Conservation (phyloP, 2,329 filamentous ascomycete species). For the Xylaria sp. region DNA sequence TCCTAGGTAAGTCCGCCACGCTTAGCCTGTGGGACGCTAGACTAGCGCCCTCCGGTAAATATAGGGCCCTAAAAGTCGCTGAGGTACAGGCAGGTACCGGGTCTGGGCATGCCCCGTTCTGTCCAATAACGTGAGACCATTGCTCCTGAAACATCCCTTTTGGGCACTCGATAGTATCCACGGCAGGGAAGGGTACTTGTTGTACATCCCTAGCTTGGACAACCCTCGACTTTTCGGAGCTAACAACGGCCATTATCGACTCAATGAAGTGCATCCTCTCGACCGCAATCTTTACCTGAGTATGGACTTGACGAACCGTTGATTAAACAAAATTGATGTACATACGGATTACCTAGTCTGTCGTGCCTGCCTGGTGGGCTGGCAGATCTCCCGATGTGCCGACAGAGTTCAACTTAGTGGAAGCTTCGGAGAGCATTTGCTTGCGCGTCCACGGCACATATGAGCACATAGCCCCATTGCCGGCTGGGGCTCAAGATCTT, state of each 20-base stretch:
- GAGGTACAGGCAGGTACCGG: slow-evolving; percentile 18
- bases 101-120: slow-evolving; percentile 8
- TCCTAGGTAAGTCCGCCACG: too few species aligned
- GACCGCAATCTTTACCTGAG: slow-evolving; percentile 11
- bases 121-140: slow-evolving; percentile 19
- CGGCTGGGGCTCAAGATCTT: slow-evolving; percentile 2
- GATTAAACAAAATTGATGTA: neutral
- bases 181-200: slow-evolving; percentile 9
- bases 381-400: slow-evolving; percentile 23
- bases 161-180: slow-evolving; percentile 12
- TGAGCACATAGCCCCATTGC: slow-evolving; percentile 8
- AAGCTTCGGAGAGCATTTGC: slow-evolving; percentile 19
- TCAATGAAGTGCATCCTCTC: neutral
- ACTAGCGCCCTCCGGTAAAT: neutral
- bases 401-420: slow-evolving; percentile 26
- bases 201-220: slow-evolving; percentile 7
- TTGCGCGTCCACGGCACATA: slow-evolving; percentile 16
- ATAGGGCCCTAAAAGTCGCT: neutral
- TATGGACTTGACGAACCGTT: neutral
- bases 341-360: neutral
- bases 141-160: slow-evolving; percentile 10
- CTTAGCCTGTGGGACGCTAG: neutral
- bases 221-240: neutral
- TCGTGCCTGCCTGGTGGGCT: slow-evolving; percentile 17
- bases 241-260: neutral